phyloP scores from a whole-genome alignment of 148 eudicot species.

The Amaranthus palmeri region DNA sequence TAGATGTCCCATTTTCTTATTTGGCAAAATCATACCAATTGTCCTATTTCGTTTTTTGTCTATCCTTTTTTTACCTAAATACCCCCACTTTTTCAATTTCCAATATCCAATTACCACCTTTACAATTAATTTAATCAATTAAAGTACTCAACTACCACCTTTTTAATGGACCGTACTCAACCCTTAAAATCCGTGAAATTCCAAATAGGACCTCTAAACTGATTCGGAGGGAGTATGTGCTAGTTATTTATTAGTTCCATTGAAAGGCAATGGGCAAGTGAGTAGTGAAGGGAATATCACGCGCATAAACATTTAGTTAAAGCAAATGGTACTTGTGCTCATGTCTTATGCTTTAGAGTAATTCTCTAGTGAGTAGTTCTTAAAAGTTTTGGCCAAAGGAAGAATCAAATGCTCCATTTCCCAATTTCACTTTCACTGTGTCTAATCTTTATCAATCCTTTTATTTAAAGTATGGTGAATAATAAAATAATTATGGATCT shows the following conservation, averaged over 20 bases:
- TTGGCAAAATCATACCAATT: too few species aligned
- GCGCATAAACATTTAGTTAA: conserved; percentile 4
- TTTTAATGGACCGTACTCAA: too few species aligned
- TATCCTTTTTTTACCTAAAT: too few species aligned
- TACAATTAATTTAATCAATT: too few species aligned
- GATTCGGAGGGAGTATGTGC: neutral
- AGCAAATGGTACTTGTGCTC: conserved; percentile 17
- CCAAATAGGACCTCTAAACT: too few species aligned
- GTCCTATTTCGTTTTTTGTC: too few species aligned
- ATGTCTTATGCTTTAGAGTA: conserved; percentile 12
- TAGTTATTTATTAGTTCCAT: neutral
- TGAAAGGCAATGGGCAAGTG: too few species aligned
- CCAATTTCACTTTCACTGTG: conserved; percentile 15
- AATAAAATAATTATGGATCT: neutral
- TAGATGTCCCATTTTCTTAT: too few species aligned
- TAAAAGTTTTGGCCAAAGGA: neutral
- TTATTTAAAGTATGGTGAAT: neutral
- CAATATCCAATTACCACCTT: too few species aligned
- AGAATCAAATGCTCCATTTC: conserved; percentile 23
- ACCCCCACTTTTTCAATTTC: too few species aligned
- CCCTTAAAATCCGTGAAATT: too few species aligned
- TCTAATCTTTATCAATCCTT: conserved; percentile 10
- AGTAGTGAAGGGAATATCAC: conserved; percentile 2
- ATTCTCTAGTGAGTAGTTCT: conserved; percentile 10
- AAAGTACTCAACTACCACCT: too few species aligned